Evolutionary conservation across 129 eudicot species (phyloP).

Genomic region (Chrysanthemum seticuspe): DNA sequence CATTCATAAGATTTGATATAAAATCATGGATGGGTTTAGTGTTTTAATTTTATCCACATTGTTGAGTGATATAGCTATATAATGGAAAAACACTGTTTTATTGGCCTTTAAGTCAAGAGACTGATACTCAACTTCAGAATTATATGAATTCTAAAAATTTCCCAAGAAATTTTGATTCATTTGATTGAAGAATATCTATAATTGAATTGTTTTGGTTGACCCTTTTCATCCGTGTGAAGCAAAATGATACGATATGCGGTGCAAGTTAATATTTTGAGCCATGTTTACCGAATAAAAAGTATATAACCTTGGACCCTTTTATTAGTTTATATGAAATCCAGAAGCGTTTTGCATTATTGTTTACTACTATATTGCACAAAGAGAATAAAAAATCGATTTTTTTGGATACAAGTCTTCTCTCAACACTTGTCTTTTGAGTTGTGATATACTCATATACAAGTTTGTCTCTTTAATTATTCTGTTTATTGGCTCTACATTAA

Average conservation of each 20-base stretch:
- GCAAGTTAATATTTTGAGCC: neutral
- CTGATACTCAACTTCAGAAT: conserved; percentile 1
- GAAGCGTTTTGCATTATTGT: neutral
- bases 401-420: neutral
- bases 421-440: neutral
- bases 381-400: neutral
- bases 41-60: conserved; percentile 6
- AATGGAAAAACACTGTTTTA: neutral
- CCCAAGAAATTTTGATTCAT: neutral
- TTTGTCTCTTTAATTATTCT: conserved; percentile 7
- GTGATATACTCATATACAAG: neutral
- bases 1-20: conserved; percentile 13
- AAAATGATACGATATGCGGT: neutral
- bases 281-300: neutral
- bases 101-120: conserved; percentile 21
- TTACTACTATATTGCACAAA: neutral
- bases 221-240: too few relatives aligned
- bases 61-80: conserved; percentile 12
- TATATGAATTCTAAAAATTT: neutral
- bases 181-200: too few relatives aligned
- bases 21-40: conserved; percentile 17
- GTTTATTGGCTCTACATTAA: conserved; percentile 1
- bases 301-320: neutral
- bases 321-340: conserved; percentile 3
- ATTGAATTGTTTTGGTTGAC: too few relatives aligned